phyloP scores from a whole-genome alignment of 805 yeast genomes.

The Metschnikowia lachancei region DNA sequence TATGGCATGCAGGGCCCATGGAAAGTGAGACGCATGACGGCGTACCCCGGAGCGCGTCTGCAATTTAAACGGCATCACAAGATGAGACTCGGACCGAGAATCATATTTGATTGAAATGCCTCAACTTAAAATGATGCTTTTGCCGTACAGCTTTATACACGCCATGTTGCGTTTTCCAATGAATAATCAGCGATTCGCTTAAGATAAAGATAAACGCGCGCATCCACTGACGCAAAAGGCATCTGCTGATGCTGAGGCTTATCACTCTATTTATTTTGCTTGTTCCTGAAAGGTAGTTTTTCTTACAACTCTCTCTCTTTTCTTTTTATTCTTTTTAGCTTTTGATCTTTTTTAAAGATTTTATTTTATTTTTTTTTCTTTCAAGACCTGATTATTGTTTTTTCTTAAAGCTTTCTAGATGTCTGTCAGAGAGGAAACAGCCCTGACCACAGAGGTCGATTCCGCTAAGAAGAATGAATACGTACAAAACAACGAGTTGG shows the following conservation, averaged over 20 bases:
- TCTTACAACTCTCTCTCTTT: neutral
- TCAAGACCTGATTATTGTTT: too few relatives aligned
- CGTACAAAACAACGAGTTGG: conserved; percentile 11
- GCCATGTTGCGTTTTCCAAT: conserved; percentile 1
- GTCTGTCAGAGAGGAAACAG: conserved; percentile 10
- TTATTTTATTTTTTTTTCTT: neutral
- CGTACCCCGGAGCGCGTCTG: too few relatives aligned
- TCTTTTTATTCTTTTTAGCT: neutral
- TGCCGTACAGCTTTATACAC: conserved; percentile 1
- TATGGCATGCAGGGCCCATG: neutral
- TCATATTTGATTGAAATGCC: neutral
- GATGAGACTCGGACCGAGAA: neutral
- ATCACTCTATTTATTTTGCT: conserved; percentile 4
- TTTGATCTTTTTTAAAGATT: neutral
- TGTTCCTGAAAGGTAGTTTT: neutral
- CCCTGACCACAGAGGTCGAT: conserved; percentile 7
- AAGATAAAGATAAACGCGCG: neutral
- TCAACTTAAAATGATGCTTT: neutral
- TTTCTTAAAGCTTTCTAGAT: neutral
- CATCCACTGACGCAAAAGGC: conserved; percentile 4
- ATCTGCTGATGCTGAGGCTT: neutral
- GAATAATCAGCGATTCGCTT: neutral
- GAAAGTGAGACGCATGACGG: neutral
- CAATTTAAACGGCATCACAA: neutral
- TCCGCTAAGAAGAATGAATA: conserved; percentile 7